A percentile compares a stretch with the other conserved stretches of the same genome.
phyloP scores from a whole-genome alignment of 257 asterid species.

The Nicotiana sylvestris region DNA sequence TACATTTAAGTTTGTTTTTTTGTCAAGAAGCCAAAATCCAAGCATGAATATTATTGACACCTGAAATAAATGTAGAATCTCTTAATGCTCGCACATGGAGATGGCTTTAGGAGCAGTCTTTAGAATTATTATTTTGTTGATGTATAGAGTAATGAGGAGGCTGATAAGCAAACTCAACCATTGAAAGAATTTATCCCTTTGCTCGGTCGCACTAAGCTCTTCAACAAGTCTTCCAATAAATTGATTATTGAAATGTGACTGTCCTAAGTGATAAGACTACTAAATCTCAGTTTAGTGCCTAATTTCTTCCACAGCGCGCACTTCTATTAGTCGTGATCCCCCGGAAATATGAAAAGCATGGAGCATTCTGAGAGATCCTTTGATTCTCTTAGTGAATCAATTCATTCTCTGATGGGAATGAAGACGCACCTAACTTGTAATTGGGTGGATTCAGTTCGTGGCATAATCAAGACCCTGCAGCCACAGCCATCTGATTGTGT shows the following conservation, averaged over 20 bases:
- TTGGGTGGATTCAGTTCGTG: conserved; percentile 17
- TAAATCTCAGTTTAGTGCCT: too few species aligned
- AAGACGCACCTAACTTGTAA: conserved; percentile 1
- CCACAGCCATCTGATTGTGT: not conserved
- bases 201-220: too few species aligned
- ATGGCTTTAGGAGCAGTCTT: not conserved
- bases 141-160: not conserved
- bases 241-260: too few species aligned
- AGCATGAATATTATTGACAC: conserved; percentile 1
- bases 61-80: conserved; percentile 1
- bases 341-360: not conserved
- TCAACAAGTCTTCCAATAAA: too few species aligned
- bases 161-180: too few species aligned
- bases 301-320: too few species aligned
- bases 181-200: too few species aligned
- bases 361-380: conserved; percentile 7
- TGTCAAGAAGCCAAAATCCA: conserved; percentile 18
- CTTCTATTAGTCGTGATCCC: too few species aligned
- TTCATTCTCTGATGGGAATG: conserved; percentile 14
- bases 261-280: too few species aligned
- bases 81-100: conserved; percentile 10
- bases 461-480: conserved; percentile 10
- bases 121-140: not conserved
- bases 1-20: not conserved
- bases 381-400: conserved; percentile 2